Evolutionary conservation across 1,284 basidiomycete genomes (phyloP).

Genomic region (Melampsora larici-populina): DNA sequence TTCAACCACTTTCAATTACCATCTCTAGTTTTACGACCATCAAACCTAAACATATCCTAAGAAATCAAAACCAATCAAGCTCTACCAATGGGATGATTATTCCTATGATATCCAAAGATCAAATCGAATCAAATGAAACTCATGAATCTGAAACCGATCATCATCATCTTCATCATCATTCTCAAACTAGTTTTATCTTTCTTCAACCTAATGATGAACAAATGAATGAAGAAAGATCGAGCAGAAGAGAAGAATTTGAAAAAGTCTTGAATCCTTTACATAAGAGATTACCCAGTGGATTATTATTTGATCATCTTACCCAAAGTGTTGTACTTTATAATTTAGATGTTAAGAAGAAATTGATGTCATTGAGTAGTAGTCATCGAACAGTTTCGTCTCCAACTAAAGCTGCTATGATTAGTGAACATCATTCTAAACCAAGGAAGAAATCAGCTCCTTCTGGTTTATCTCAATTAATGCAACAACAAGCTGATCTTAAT

Average conservation of each 20-base stretch:
- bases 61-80: too few species aligned
- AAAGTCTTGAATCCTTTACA: constrained; percentile 20
- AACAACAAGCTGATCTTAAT: constrained; percentile 7
- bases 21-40: constrained; percentile 33
- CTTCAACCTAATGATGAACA: background rate
- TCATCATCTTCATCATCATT: constrained; percentile 10
- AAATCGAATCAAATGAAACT: background rate
- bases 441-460: constrained; percentile 2
- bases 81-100: too few species aligned
- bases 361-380: background rate
- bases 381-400: background rate
- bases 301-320: constrained; percentile 23
- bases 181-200: constrained; percentile 24
- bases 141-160: background rate
- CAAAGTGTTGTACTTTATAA: constrained; percentile 27
- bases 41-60: constrained; percentile 19
- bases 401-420: background rate
- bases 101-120: too few species aligned
- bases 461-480: constrained; percentile 38
- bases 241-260: background rate
- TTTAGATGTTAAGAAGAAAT: constrained; percentile 25
- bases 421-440: background rate
- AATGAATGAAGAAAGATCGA: background rate
- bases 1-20: constrained; percentile 32
- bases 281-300: constrained; percentile 22